Percentiles rank a stretch among this genome's conserved stretches.
Conservation (phyloP, 768 basidiomycete species). For the Mrakia frigida region DNA sequence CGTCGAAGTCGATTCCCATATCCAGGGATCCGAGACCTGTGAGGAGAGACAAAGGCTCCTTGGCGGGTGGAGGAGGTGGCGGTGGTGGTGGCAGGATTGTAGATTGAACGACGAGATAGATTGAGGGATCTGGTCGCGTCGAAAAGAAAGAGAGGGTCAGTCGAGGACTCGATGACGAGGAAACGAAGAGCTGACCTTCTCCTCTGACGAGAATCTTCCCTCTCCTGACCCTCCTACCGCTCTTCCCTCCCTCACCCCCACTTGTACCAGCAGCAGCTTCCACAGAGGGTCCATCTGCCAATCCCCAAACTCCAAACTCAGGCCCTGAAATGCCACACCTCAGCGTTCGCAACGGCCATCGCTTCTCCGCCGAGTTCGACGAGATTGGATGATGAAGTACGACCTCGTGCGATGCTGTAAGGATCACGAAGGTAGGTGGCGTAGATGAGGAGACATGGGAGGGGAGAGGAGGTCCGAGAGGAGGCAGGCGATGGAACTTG, state of each 20-base stretch:
- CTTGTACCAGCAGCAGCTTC: neutral
- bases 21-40: neutral
- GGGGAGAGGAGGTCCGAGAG: slow-evolving; percentile 17
- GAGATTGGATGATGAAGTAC: neutral
- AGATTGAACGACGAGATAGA: slow-evolving; percentile 17
- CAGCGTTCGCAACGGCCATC: slow-evolving; percentile 2
- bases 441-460: neutral
- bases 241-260: neutral
- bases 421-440: slow-evolving; percentile 10
- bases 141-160: neutral
- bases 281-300: neutral
- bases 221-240: slow-evolving; percentile 1
- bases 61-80: neutral
- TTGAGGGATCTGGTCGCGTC: slow-evolving; percentile 4
- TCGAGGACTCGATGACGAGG: too few relatives aligned
- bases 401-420: slow-evolving; percentile 12
- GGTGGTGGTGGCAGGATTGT: neutral
- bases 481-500: slow-evolving; percentile 1
- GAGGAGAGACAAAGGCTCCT: neutral
- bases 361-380: neutral
- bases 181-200: neutral
- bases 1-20: neutral
- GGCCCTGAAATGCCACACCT: slow-evolving; percentile 5
- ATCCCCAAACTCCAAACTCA: slow-evolving; percentile 6
- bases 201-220: slow-evolving; percentile 12